Conservation (phyloP, 2,329 filamentous ascomycete genomes). For the Sclerotinia minor region DNA sequence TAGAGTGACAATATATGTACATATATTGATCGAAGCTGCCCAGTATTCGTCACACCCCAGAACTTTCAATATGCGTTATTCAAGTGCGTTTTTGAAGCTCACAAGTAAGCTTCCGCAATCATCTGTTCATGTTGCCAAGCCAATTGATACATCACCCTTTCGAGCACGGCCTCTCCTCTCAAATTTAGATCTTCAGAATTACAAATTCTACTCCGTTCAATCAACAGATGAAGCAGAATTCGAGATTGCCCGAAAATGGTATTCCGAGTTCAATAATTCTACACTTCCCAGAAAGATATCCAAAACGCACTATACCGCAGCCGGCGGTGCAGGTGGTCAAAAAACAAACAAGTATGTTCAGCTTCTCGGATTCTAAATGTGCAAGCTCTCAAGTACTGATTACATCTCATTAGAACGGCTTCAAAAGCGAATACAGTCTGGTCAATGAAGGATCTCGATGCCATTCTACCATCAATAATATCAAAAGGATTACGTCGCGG, state of each 20-base stretch:
- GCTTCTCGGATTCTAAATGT: neutral
- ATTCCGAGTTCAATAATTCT: constrained; percentile 31
- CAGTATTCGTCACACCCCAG: neutral
- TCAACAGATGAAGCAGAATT: constrained; percentile 33
- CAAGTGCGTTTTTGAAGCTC: neutral
- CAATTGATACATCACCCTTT: constrained; percentile 22
- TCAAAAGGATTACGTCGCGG: constrained; percentile 34
- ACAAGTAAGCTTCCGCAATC: constrained; percentile 23
- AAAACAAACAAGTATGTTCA: constrained; percentile 42
- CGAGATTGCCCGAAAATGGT: constrained; percentile 40
- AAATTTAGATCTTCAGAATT: constrained; percentile 16
- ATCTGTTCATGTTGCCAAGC: constrained; percentile 22
- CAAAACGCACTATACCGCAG: constrained; percentile 35
- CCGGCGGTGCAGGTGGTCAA: constrained; percentile 41
- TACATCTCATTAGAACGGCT: constrained; percentile 37
- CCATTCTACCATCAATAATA: constrained; percentile 37
- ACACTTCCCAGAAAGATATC: constrained; percentile 37
- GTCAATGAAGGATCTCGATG: constrained; percentile 34
- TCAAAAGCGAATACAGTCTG: constrained; percentile 42
- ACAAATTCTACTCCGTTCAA: constrained; percentile 33
- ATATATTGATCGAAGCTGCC: neutral
- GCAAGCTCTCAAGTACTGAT: constrained; percentile 14
- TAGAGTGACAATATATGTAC: neutral
- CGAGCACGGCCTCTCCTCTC: constrained; percentile 7
- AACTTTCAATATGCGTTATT: constrained; percentile 1